phyloP scores from a whole-genome alignment of 2,329 filamentous ascomycete species.

The Alternaria hordeiaustralica region DNA sequence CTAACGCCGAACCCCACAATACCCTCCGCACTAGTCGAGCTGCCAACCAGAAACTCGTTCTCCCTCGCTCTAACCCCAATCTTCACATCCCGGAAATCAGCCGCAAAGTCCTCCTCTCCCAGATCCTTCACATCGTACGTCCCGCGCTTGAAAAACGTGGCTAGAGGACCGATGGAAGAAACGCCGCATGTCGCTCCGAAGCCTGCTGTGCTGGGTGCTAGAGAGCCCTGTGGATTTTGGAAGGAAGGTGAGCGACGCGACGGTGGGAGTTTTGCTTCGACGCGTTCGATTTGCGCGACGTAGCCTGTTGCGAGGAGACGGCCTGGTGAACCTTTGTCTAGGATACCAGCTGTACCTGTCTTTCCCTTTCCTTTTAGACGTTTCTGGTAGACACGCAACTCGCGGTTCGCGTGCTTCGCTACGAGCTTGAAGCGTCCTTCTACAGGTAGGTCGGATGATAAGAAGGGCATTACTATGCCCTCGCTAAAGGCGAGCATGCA shows the following conservation, averaged over 20 bases:
- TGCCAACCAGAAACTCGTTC: constrained; percentile 55
- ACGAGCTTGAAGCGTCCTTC: constrained; percentile 50
- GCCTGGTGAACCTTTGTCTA: constrained; percentile 48
- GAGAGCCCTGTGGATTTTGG: constrained; percentile 48
- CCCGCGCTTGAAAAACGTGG: constrained; percentile 41
- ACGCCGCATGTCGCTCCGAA: constrained; percentile 55
- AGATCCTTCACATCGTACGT: constrained; percentile 35
- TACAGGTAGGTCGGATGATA: constrained; percentile 44
- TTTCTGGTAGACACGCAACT: constrained; percentile 55
- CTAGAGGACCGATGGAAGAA: constrained; percentile 50
- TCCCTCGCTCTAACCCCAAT: constrained; percentile 54
- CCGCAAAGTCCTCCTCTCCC: constrained; percentile 45
- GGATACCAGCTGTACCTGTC: constrained; percentile 20
- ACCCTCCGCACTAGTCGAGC: constrained; percentile 46
- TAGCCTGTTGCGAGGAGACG: constrained; percentile 55
- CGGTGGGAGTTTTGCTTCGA: constrained; percentile 42
- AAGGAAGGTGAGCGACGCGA: constrained; percentile 22
- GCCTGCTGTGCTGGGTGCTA: constrained; percentile 37
- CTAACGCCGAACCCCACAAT: constrained; percentile 49
- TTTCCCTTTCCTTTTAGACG: constrained; percentile 31
- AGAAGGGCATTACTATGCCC: constrained; percentile 54
- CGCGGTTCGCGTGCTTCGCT: constrained; percentile 51
- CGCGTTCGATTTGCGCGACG: constrained; percentile 49
- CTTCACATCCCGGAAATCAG: constrained; percentile 46
- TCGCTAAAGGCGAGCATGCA: constrained; percentile 58